Evolutionary conservation across 345 rosid genomes (phyloP).

Genomic region (Citropsis articulata): DNA sequence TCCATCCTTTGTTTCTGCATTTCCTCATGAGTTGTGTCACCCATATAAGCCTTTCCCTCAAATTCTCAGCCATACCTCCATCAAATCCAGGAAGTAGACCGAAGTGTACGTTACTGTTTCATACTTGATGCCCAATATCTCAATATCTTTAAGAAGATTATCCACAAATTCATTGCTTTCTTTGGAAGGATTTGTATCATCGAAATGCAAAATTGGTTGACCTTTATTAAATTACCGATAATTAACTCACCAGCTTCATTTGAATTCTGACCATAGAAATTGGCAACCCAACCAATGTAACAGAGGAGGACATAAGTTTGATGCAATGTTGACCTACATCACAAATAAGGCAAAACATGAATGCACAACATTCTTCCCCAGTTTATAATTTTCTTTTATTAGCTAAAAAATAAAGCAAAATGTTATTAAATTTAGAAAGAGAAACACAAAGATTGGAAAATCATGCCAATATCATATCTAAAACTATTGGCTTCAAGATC

Average conservation of each 20-base stretch:
- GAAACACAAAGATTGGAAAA: not conserved
- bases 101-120: slow-evolving; percentile 73
- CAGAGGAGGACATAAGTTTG: slow-evolving; percentile 61
- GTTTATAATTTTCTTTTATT: not conserved
- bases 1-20: slow-evolving; percentile 90
- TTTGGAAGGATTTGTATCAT: slow-evolving; percentile 95
- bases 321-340: slow-evolving; percentile 47
- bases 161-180: slow-evolving; percentile 97
- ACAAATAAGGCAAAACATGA: not conserved
- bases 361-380: not conserved
- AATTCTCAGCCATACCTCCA: slow-evolving; percentile 81
- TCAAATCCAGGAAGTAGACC: slow-evolving; percentile 73
- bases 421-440: not conserved
- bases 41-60: slow-evolving; percentile 91
- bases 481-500: not conserved
- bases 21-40: slow-evolving; percentile 78
- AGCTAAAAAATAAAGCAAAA: not conserved
- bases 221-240: slow-evolving; percentile 16
- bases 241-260: slow-evolving; percentile 30
- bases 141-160: slow-evolving; percentile 63
- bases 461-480: not conserved
- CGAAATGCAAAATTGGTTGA: slow-evolving; percentile 76
- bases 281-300: slow-evolving; percentile 41
- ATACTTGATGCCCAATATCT: slow-evolving; percentile 78
- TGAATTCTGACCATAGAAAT: not conserved